Percentiles rank a stretch among this genome's conserved stretches.
phyloP scores from a whole-genome alignment of 176 grass and related monocot genomes.

The Typha latifolia region DNA sequence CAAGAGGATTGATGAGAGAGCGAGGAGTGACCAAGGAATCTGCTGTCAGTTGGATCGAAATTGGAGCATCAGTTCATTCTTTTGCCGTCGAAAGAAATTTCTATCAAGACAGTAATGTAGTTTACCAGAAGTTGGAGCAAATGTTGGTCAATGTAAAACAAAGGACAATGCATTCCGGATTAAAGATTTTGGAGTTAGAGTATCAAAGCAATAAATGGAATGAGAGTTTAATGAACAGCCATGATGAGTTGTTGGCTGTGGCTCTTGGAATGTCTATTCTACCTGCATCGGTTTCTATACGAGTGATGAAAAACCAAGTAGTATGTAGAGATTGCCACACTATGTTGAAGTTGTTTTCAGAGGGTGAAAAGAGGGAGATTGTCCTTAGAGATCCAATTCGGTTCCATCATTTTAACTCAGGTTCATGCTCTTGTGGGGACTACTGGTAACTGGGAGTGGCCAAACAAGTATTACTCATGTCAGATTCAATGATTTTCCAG shows the following conservation, averaged over 20 bases:
- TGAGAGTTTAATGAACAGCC: conserved; percentile 30
- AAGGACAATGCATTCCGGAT: conserved; percentile 23
- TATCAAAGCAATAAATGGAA: conserved; percentile 41
- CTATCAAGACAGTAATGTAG: conserved; percentile 13
- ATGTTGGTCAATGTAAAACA: conserved; percentile 43
- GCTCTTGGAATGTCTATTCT: conserved; percentile 39
- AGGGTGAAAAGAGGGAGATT: conserved; percentile 50
- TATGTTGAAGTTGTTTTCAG: conserved; percentile 58
- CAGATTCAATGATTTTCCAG: no score
- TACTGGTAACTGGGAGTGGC: conserved; percentile 42
- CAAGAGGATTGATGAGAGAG: conserved; percentile 83
- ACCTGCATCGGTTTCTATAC: conserved; percentile 29
- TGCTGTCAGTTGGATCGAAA: conserved; percentile 53
- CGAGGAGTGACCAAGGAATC: conserved; percentile 35
- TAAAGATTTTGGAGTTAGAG: conserved; percentile 41
- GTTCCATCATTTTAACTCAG: conserved; percentile 63
- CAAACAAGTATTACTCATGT: no score
- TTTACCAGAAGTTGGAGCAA: conserved; percentile 30
- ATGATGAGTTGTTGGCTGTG: conserved; percentile 57
- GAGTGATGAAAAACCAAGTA: conserved; percentile 74
- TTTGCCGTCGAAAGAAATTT: conserved; percentile 33
- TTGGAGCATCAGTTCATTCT: conserved; percentile 34
- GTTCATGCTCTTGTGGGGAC: conserved; percentile 63
- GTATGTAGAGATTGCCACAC: conserved; percentile 60
- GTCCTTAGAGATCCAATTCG: conserved; percentile 49